Percentiles rank a stretch among this genome's conserved stretches.
Evolutionary conservation across 768 basidiomycete species (phyloP).

Genomic region (Paxillus rubicundulus): DNA sequence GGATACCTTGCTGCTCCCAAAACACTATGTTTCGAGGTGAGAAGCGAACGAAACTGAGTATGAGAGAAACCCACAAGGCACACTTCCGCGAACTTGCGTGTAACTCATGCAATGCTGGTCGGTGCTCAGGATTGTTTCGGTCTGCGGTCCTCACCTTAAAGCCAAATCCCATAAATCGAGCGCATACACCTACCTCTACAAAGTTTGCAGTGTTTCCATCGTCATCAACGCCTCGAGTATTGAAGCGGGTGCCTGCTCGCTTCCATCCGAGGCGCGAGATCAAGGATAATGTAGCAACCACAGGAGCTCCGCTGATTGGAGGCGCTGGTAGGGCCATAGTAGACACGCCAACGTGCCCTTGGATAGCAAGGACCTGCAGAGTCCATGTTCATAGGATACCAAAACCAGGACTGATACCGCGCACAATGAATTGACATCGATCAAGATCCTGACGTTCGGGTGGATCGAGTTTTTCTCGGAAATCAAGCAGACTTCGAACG

Average conservation of each 20-base stretch:
- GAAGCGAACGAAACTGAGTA: neutral
- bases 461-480: slow-evolving; percentile 73
- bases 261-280: slow-evolving; percentile 92
- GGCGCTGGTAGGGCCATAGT: slow-evolving; percentile 75
- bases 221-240: slow-evolving; percentile 94
- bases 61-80: slow-evolving; percentile 67
- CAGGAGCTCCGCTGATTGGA: slow-evolving; percentile 69
- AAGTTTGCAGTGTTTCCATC: slow-evolving; percentile 95
- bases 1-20: slow-evolving; percentile 97
- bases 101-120: slow-evolving; percentile 88
- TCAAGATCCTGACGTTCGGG: slow-evolving; percentile 75
- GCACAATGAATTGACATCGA: slow-evolving; percentile 78
- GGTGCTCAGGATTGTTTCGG: slow-evolving; percentile 87
- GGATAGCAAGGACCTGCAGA: slow-evolving; percentile 78
- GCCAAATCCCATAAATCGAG: slow-evolving; percentile 2
- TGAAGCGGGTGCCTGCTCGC: slow-evolving; percentile 95
- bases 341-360: slow-evolving; percentile 88
- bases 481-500: slow-evolving; percentile 81
- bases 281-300: slow-evolving; percentile 71
- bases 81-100: slow-evolving; percentile 91
- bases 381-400: slow-evolving; percentile 4
- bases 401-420: slow-evolving; percentile 28
- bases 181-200: slow-evolving; percentile 66
- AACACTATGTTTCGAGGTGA: slow-evolving; percentile 60
- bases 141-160: slow-evolving; percentile 45